Percentiles rank a stretch among this genome's conserved stretches.
These are phyloP conservation scores for Bothriochloa decipiens DNA, from an alignment of 176 grass and related monocot species.

Conservation along the genomic window DNA sequence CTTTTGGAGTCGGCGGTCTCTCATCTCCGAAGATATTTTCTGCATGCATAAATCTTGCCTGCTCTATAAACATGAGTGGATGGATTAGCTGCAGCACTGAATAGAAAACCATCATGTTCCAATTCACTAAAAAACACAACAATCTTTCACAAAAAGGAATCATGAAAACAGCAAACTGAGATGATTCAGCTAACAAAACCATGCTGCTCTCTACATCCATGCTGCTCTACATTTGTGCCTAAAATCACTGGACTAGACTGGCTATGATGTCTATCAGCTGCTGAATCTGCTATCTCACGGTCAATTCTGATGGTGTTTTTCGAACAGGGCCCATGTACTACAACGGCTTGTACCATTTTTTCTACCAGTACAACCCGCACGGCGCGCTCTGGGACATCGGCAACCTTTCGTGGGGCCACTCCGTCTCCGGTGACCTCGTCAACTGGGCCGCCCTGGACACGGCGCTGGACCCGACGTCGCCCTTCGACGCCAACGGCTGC, in stretches of 20 bases:
- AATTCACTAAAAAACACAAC: too few species aligned
- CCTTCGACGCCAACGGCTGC: constrained; percentile 72
- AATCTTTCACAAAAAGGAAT: too few species aligned
- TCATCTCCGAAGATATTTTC: not conserved
- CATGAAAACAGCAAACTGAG: too few species aligned
- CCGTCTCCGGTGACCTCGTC: constrained; percentile 72
- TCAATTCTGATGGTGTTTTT: not conserved
- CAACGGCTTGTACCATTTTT: constrained; percentile 75
- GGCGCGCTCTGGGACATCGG: constrained; percentile 62
- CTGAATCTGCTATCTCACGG: not conserved
- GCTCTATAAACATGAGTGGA: not conserved
- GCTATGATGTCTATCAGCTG: too few species aligned
- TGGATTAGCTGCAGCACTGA: not conserved
- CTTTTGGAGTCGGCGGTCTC: not conserved
- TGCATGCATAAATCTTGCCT: not conserved
- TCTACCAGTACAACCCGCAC: constrained; percentile 85
- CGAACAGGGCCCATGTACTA: constrained; percentile 71
- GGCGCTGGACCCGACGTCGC: constrained; percentile 50
- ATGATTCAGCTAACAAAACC: too few species aligned
- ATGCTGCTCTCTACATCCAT: too few species aligned
- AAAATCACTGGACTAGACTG: too few species aligned
- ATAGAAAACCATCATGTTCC: not conserved
- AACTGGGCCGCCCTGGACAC: constrained; percentile 58
- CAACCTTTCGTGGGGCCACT: constrained; percentile 81
- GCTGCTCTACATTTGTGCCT: too few species aligned